phyloP scores from a whole-genome alignment of 768 basidiomycete genomes.

The Leccinum obscurum region DNA sequence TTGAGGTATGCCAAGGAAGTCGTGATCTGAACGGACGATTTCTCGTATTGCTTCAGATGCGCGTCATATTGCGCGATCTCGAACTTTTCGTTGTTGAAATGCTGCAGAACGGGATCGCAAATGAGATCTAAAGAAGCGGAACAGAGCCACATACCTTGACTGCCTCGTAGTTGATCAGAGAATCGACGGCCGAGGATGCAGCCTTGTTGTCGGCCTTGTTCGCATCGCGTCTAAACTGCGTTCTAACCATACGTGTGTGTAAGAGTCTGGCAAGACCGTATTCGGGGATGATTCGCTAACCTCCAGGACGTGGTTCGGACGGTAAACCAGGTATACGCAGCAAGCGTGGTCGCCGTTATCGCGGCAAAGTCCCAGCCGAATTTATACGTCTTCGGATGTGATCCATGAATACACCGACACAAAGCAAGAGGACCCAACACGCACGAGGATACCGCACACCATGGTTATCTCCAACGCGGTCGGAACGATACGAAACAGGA shows the following conservation, averaged over 20 bases:
- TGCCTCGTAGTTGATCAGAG: slow-evolving; percentile 97
- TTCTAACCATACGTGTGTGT: slow-evolving; percentile 48
- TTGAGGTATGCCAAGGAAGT: slow-evolving; percentile 93
- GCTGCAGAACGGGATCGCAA: slow-evolving; percentile 44
- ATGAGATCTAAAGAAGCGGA: not conserved
- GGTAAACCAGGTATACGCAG: slow-evolving; percentile 95
- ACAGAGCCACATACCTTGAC: slow-evolving; percentile 71
- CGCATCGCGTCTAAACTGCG: slow-evolving; percentile 89
- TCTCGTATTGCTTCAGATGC: slow-evolving; percentile 83
- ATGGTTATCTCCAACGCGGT: slow-evolving; percentile 95
- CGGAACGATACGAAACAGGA: slow-evolving; percentile 93
- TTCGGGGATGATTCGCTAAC: slow-evolving; percentile 39
- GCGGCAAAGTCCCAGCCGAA: slow-evolving; percentile 98
- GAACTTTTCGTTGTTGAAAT: slow-evolving; percentile 96
- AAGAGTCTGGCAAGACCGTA: not conserved
- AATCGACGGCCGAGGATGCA: slow-evolving; percentile 90
- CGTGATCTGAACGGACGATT: slow-evolving; percentile 90
- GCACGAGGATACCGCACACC: slow-evolving; percentile 94
- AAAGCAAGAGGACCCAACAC: slow-evolving; percentile 22
- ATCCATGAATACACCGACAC: not conserved
- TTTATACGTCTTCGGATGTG: slow-evolving; percentile 74
- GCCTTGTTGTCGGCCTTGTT: slow-evolving; percentile 97
- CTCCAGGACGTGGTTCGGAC: slow-evolving; percentile 95
- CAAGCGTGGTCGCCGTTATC: slow-evolving; percentile 82
- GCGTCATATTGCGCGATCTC: slow-evolving; percentile 93